Evolutionary conservation across 75 land plant species (phyloP).

Genomic region (Sequoiadendron giganteum): DNA sequence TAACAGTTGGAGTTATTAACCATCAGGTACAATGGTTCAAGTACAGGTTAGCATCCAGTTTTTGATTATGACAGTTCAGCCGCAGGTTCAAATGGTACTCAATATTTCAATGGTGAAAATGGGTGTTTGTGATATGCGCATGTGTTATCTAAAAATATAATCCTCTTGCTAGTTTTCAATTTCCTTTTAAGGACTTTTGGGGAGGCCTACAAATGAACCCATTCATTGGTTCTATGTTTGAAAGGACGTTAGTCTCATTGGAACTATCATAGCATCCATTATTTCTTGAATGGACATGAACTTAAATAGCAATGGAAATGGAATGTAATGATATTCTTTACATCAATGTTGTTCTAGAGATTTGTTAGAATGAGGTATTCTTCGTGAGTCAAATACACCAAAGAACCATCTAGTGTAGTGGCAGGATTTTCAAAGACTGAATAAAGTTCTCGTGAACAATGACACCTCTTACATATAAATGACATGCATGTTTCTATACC

Average conservation of each 20-base stretch:
- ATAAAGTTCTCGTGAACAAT: neutral
- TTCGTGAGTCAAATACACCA: neutral
- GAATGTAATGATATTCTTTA: neutral
- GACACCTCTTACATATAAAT: neutral
- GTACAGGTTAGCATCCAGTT: neutral
- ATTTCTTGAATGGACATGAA: neutral
- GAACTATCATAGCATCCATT: neutral
- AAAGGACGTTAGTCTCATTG: neutral
- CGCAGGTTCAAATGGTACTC: neutral
- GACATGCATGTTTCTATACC: too few species aligned
- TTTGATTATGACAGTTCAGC: neutral
- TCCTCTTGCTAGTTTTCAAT: neutral
- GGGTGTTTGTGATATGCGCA: neutral
- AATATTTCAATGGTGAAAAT: neutral
- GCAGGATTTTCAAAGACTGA: neutral
- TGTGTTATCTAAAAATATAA: neutral
- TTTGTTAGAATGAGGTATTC: neutral
- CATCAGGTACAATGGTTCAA: neutral
- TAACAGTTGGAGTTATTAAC: neutral
- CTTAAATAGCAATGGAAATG: neutral
- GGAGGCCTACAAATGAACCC: neutral
- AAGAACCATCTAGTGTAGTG: neutral
- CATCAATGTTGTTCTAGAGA: neutral
- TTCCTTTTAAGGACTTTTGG: neutral
- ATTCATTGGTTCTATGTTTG: neutral